Evolutionary conservation across 345 rosid species (phyloP).

Genomic region (Arabidopsis arenosa): DNA sequence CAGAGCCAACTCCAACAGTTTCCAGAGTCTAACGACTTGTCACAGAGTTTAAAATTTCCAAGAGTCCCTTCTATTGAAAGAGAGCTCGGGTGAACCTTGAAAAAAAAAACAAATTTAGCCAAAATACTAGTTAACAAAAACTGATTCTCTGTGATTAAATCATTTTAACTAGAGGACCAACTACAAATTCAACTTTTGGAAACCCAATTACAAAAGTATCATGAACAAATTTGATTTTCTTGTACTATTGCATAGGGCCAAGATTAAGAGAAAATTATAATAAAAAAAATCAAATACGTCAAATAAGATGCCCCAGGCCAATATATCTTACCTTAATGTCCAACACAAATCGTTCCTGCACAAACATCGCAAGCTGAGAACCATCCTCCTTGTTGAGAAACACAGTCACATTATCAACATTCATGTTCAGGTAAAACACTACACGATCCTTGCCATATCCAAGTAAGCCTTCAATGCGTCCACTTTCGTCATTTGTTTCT

Average conservation of each 20-base stretch:
- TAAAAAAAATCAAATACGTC: conserved; percentile 18
- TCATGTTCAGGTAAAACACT: conserved; percentile 85
- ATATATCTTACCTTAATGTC: conserved; percentile 75
- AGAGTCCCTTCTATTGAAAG: conserved; percentile 87
- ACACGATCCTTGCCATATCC: conserved; percentile 97
- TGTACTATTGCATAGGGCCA: conserved; percentile 1
- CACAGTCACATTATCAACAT: conserved; percentile 85
- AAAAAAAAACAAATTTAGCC: conserved; percentile 41
- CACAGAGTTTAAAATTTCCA: conserved; percentile 94
- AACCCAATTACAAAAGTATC: conserved; percentile 14
- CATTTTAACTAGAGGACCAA: conserved; percentile 24
- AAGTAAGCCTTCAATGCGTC: conserved; percentile 83
- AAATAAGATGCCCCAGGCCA: conserved; percentile 25
- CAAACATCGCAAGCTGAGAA: conserved; percentile 93
- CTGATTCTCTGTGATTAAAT: conserved; percentile 20
- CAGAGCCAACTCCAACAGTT: conserved; percentile 95
- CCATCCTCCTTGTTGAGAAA: conserved; percentile 97
- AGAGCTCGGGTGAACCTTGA: conserved; percentile 90
- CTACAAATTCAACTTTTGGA: conserved; percentile 18
- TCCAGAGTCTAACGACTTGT: conserved; percentile 80
- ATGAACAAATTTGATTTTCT: conserved; percentile 23
- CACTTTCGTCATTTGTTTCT: conserved; percentile 71
- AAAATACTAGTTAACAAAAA: conserved; percentile 22
- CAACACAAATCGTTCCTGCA: conserved; percentile 89
- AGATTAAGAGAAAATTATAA: conserved; percentile 1